Percentiles rank a stretch among this genome's conserved stretches.
Evolutionary conservation across 495 filamentous ascomycete genomes (phyloP).

Genomic region (Annulohypoxylon moriforme): DNA sequence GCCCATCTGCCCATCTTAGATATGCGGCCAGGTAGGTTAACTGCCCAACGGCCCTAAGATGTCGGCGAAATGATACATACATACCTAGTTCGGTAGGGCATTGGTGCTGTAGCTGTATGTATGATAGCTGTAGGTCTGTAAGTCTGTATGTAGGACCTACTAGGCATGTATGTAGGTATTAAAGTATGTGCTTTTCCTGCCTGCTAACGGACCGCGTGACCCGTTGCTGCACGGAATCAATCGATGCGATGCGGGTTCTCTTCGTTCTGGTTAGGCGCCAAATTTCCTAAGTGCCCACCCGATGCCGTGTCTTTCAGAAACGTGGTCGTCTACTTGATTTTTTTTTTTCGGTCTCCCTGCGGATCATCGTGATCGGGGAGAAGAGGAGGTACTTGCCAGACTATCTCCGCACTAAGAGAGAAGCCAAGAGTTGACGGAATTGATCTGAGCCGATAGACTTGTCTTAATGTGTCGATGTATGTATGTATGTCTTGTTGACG

Average conservation of each 20-base stretch:
- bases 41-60: conserved; percentile 9
- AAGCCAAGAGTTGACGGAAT: conserved; percentile 21
- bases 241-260: neutral
- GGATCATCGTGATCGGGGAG: conserved; percentile 13
- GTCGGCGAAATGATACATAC: conserved; percentile 22
- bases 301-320: conserved; percentile 19
- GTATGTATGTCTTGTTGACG: conserved; percentile 13
- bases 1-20: conserved; percentile 2
- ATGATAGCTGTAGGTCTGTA: neutral
- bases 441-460: conserved; percentile 19
- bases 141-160: neutral
- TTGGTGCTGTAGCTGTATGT: neutral
- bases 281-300: conserved; percentile 2
- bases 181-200: neutral
- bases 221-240: conserved; percentile 27
- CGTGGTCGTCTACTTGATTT: conserved; percentile 15
- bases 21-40: conserved; percentile 20
- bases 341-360: conserved; percentile 1
- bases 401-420: neutral
- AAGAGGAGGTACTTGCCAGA: neutral
- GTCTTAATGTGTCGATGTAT: conserved; percentile 14
- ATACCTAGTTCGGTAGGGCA: neutral
- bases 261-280: conserved; percentile 11
- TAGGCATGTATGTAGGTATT: neutral
- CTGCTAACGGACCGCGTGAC: conserved; percentile 20